These are phyloP conservation scores for Metarhizium album DNA, from an alignment of 2,329 filamentous ascomycete genomes.

Conservation along the genomic window DNA sequence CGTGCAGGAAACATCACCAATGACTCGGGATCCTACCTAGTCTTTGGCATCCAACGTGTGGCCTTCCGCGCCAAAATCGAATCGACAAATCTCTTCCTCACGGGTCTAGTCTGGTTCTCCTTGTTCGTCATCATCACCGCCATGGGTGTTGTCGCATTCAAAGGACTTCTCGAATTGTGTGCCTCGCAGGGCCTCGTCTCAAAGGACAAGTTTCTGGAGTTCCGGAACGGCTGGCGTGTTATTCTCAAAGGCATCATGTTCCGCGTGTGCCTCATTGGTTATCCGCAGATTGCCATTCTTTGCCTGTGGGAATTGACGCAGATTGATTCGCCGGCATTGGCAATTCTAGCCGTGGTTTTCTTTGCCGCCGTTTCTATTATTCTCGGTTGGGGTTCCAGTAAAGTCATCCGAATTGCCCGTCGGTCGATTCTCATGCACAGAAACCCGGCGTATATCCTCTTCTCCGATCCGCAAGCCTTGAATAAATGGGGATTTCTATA, in stretches of 20 bases:
- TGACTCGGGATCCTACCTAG: slow-evolving; percentile 43
- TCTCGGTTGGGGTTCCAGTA: slow-evolving; percentile 74
- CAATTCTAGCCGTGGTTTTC: slow-evolving; percentile 80
- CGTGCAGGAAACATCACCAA: slow-evolving; percentile 39
- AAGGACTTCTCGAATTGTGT: slow-evolving; percentile 65
- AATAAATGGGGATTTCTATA: slow-evolving; percentile 99
- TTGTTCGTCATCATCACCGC: slow-evolving; percentile 68
- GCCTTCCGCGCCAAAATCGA: slow-evolving; percentile 79
- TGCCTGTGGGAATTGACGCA: slow-evolving; percentile 88
- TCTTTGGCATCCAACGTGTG: slow-evolving; percentile 78
- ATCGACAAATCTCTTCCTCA: slow-evolving; percentile 84
- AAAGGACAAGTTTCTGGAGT: slow-evolving; percentile 77
- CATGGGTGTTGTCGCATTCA: slow-evolving; percentile 64
- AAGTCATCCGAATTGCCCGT: slow-evolving; percentile 78
- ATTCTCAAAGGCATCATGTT: slow-evolving; percentile 89
- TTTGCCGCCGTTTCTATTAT: slow-evolving; percentile 67
- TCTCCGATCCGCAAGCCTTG: slow-evolving; percentile 78
- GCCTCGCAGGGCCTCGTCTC: slow-evolving; percentile 68
- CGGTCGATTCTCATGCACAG: slow-evolving; percentile 49
- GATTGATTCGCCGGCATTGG: slow-evolving; percentile 73
- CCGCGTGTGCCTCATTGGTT: slow-evolving; percentile 79
- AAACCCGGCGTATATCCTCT: slow-evolving; percentile 91
- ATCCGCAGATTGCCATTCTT: slow-evolving; percentile 79
- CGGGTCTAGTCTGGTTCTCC: slow-evolving; percentile 78
- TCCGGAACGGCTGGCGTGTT: slow-evolving; percentile 85